Evolutionary conservation across 2,329 filamentous ascomycete species (phyloP).

Genomic region (Capronia americana): DNA sequence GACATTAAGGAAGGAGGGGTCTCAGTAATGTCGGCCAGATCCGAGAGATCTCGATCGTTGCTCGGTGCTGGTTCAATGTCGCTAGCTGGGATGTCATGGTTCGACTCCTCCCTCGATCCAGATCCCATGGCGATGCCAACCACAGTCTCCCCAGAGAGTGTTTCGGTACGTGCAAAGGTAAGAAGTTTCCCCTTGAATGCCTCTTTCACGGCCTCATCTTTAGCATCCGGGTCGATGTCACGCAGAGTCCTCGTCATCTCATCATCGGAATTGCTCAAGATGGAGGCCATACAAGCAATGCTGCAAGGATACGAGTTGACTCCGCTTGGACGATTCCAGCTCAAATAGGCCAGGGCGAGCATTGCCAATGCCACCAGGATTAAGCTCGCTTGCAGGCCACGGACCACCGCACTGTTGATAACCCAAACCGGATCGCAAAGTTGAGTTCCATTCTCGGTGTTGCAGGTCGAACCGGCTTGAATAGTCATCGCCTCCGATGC

Average conservation of each 20-base stretch:
- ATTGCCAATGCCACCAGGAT: constrained; percentile 7
- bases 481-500: constrained; percentile 26
- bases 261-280: constrained; percentile 17
- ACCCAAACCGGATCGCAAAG: constrained; percentile 26
- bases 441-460: constrained; percentile 14
- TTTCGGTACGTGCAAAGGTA: constrained; percentile 4
- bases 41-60: neutral
- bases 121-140: constrained; percentile 6
- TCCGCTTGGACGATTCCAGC: constrained; percentile 19
- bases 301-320: constrained; percentile 22
- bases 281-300: constrained; percentile 22
- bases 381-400: constrained; percentile 15
- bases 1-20: constrained; percentile 9
- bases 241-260: constrained; percentile 10
- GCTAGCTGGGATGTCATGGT: neutral
- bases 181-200: constrained; percentile 9
- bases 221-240: constrained; percentile 15
- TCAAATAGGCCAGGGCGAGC: constrained; percentile 10
- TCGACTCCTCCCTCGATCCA: neutral
- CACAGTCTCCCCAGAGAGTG: neutral
- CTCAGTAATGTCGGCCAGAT: neutral
- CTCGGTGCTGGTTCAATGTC: neutral
- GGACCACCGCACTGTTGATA: constrained; percentile 20
- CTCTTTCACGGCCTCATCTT: constrained; percentile 4
- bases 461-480: constrained; percentile 17